These are phyloP conservation scores for Pythium insidiosum DNA, from an alignment of 352 stramenopile species.

Conservation along the genomic window DNA sequence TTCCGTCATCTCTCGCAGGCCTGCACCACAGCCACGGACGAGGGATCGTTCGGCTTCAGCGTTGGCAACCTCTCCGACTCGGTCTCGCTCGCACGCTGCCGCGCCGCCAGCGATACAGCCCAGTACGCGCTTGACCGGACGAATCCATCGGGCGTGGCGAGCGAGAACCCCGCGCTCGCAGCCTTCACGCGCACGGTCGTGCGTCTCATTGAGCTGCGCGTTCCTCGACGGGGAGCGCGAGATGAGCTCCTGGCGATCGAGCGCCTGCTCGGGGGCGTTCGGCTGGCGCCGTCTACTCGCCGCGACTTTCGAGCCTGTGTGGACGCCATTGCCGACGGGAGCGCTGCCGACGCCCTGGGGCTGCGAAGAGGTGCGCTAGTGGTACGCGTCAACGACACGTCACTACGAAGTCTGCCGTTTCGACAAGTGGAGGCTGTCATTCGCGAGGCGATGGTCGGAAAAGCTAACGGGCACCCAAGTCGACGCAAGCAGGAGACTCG, in stretches of 20 bases:
- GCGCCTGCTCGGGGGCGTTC: conserved; percentile 40
- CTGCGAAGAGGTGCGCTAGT: conserved; percentile 50
- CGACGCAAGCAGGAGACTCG: too few species aligned
- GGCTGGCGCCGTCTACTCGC: conserved; percentile 44
- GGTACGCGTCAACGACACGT: conserved; percentile 43
- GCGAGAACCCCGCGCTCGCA: too few species aligned
- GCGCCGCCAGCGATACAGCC: too few species aligned
- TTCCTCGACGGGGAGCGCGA: conserved; percentile 16
- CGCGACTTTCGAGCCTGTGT: conserved; percentile 58
- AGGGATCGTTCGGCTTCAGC: background rate
- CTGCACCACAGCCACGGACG: background rate
- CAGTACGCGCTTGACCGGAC: too few species aligned
- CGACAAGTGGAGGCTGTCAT: conserved; percentile 43
- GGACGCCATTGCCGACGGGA: conserved; percentile 52
- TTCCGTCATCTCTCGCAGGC: background rate
- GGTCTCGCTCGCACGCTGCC: too few species aligned
- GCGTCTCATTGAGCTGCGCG: conserved; percentile 34
- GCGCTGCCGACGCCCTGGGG: conserved; percentile 32
- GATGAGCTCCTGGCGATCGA: conserved; percentile 26
- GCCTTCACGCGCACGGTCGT: conserved; percentile 44
- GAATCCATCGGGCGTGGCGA: too few species aligned
- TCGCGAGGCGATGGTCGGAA: conserved; percentile 11
- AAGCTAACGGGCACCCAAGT: too few species aligned
- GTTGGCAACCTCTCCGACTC: background rate
- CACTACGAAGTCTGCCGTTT: conserved; percentile 35